phyloP scores from a whole-genome alignment of 2,329 filamentous ascomycete species.

The Sordariomycetes sp. region DNA sequence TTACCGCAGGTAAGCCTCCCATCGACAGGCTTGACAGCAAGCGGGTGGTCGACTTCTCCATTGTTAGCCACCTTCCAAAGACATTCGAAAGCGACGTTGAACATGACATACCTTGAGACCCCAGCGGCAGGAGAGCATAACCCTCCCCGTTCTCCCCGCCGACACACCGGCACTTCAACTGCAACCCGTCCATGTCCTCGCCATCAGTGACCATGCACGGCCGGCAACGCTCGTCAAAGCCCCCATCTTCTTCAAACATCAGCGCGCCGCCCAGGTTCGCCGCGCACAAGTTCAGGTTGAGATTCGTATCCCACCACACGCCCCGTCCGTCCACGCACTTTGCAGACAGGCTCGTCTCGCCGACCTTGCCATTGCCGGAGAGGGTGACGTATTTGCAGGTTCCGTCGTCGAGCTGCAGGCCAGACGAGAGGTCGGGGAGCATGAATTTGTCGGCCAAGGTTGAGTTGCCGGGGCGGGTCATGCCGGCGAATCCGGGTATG shows the following conservation, averaged over 20 bases:
- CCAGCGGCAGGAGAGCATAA: constrained; percentile 10
- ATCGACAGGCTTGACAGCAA: constrained; percentile 8
- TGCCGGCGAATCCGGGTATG: too few relatives aligned
- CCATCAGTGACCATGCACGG: constrained; percentile 9
- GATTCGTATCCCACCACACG: constrained; percentile 12
- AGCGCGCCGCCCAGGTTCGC: constrained; percentile 10
- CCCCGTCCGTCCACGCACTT: constrained; percentile 10
- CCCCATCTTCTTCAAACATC: constrained; percentile 7
- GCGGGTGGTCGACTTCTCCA: constrained; percentile 6
- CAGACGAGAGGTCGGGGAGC: too few relatives aligned
- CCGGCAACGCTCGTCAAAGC: constrained; percentile 12
- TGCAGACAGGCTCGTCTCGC: constrained; percentile 11
- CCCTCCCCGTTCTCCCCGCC: constrained; percentile 1
- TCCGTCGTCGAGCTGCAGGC: constrained; percentile 6
- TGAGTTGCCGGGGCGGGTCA: too few relatives aligned
- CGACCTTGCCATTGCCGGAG: constrained; percentile 9
- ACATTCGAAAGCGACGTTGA: background rate
- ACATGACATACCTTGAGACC: constrained; percentile 6
- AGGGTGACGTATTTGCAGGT: constrained; percentile 12
- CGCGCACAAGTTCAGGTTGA: constrained; percentile 15
- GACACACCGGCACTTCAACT: constrained; percentile 12
- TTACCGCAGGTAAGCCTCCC: constrained; percentile 11
- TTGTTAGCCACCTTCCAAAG: background rate
- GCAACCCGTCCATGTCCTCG: background rate
- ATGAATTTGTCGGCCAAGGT: too few relatives aligned